Percentiles rank a stretch among this genome's conserved stretches.
Evolutionary conservation across 805 yeast genomes (phyloP).

Genomic region (Saturnispora gosingensis): DNA sequence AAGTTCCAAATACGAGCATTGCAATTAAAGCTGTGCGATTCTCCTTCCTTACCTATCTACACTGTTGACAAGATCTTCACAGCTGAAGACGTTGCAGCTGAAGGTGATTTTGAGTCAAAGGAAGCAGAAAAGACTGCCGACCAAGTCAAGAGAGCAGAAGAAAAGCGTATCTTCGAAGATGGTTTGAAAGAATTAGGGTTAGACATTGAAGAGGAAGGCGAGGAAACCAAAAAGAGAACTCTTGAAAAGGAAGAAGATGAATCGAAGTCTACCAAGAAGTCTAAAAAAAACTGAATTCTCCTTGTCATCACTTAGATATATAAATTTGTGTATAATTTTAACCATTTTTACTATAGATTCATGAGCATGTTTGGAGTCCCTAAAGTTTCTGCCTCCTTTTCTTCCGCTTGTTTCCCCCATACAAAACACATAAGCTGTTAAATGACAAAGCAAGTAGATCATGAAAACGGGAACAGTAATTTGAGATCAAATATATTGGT

Average conservation of each 20-base stretch:
- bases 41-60: conserved; percentile 82
- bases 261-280: background rate
- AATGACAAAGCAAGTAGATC: background rate
- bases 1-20: conserved; percentile 42
- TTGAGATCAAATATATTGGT: background rate
- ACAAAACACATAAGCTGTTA: background rate
- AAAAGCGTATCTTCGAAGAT: conserved; percentile 52
- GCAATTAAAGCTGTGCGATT: conserved; percentile 54
- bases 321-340: background rate
- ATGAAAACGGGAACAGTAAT: background rate
- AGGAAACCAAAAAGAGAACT: conserved; percentile 28
- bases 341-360: background rate
- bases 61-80: conserved; percentile 47
- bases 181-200: conserved; percentile 77
- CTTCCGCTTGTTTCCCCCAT: background rate
- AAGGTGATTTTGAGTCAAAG: conserved; percentile 18
- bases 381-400: background rate
- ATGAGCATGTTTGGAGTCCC: background rate
- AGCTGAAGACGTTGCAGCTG: conserved; percentile 38
- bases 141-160: conserved; percentile 10
- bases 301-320: background rate
- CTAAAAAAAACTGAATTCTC: background rate
- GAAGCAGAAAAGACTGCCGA: conserved; percentile 29
- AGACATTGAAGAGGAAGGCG: conserved; percentile 59
- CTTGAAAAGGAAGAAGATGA: background rate